Base-by-base conservation (phyloP, 805 yeast genomes). In the Pichia rugopelliculosa region DNA sequence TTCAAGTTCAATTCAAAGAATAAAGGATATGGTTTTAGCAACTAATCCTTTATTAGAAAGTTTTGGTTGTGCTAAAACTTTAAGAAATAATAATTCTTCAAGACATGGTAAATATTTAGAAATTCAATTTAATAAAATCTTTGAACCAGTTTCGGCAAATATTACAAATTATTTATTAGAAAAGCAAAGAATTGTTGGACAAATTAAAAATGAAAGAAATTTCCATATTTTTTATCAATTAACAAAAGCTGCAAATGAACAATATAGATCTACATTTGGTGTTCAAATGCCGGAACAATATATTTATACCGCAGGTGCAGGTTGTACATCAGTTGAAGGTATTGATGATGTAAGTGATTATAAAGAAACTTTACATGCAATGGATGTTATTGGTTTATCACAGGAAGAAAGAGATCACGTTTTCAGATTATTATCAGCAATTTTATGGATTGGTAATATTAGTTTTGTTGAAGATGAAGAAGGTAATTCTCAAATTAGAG, bases 161-260 rank as follows among this genome's bases (percentile, higher is more conserved):
- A 93, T 93, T 63, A 93, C 98, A 47, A 93, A 93, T 66, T 93
- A 93, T 64, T 69, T 93, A 53, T 72, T 93, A 54, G 99, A 93
- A 62, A 93, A 93, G 63, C 96, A 88, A 67, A 78, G 99, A 66
- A 97, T 93, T 27, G 99, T 93, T n/a, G 82, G 91, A 30, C 99
- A 93, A 66, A 87, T 89, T 55, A 74, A 79, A 53, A 82, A 85
- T 57, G 99, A 93, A 71, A 79, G 99, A 65, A 93, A 93, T 63
- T 93, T 93, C 72, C 99, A 93, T 65, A 93, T 93, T 48, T 93
- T 93, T 64, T 93, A 93, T 64, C 99, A 93, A 69, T 85, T 87
- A 64, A 85, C 97, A 12, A 93, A 91, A 64, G 87, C 87, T 52
- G 95, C 96, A 2, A 79, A 88, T 13, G 90, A 88, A 36, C 74